Evolutionary conservation across 2,329 filamentous ascomycete species (phyloP).

Genomic region (Onygenales sp.): DNA sequence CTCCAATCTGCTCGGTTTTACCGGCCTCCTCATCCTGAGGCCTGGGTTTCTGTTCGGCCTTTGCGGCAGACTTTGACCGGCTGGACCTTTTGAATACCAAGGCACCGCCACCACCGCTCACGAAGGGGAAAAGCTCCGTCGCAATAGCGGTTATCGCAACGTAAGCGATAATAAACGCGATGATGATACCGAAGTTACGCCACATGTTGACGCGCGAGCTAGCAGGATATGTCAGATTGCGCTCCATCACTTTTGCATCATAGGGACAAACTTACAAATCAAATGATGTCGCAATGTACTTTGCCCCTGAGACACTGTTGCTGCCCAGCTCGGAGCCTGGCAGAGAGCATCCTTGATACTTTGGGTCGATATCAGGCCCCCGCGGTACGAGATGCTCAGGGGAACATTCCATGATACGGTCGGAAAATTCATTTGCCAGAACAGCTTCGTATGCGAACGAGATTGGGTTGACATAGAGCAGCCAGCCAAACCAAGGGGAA

Average conservation of each 20-base stretch:
- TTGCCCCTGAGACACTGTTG: constrained; percentile 42
- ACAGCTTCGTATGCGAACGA: constrained; percentile 59
- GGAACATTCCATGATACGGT: constrained; percentile 48
- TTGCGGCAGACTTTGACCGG: constrained; percentile 39
- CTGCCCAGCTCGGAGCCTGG: constrained; percentile 47
- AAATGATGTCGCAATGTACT: constrained; percentile 48
- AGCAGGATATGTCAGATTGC: not conserved
- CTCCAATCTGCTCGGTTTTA: constrained; percentile 9
- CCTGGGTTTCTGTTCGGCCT: constrained; percentile 44
- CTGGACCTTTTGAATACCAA: constrained; percentile 55
- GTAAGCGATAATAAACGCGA: constrained; percentile 67
- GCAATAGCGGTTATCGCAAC: constrained; percentile 61
- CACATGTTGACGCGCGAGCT: constrained; percentile 47
- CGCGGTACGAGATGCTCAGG: constrained; percentile 50
- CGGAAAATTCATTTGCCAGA: constrained; percentile 56
- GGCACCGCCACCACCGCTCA: constrained; percentile 42
- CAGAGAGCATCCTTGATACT: constrained; percentile 54
- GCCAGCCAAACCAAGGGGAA: constrained; percentile 60
- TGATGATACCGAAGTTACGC: constrained; percentile 68
- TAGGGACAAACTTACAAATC: constrained; percentile 31
- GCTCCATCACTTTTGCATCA: not conserved
- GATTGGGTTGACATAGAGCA: constrained; percentile 46
- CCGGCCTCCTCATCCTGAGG: constrained; percentile 17
- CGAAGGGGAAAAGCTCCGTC: constrained; percentile 56
- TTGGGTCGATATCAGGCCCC: constrained; percentile 45